A percentile compares a stretch with the other conserved stretches of the same genome.
Evolutionary conservation across 2,329 filamentous ascomycete genomes (phyloP).

Genomic region (Penicillium concentricum): DNA sequence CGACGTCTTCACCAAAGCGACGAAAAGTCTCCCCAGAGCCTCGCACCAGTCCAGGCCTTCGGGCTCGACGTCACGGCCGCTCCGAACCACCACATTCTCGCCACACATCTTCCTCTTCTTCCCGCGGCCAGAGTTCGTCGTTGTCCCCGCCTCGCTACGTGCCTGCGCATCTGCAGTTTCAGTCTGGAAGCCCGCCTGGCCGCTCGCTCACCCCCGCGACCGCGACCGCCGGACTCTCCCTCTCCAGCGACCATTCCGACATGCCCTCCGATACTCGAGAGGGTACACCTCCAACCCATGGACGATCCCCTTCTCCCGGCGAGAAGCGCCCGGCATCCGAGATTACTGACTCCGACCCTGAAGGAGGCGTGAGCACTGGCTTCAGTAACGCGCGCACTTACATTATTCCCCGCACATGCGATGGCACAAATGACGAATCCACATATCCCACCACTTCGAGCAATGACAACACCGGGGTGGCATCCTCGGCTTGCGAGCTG

Average conservation of each 20-base stretch:
- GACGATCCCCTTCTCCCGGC: conserved; percentile 34
- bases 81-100: conserved; percentile 25
- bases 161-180: conserved; percentile 57
- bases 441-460: conserved; percentile 40
- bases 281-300: conserved; percentile 24
- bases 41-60: conserved; percentile 39
- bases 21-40: conserved; percentile 47
- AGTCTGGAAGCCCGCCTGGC: conserved; percentile 38
- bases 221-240: conserved; percentile 53
- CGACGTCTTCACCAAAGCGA: conserved; percentile 52
- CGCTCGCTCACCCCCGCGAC: conserved; percentile 46
- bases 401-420: conserved; percentile 22
- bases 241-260: conserved; percentile 47
- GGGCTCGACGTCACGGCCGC: conserved; percentile 38
- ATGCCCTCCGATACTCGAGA: conserved; percentile 43
- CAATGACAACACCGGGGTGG: conserved; percentile 37
- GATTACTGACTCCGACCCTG: conserved; percentile 29
- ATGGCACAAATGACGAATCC: conserved; percentile 33
- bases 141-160: conserved; percentile 48
- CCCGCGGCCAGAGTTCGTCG: conserved; percentile 30
- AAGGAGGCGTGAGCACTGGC: conserved; percentile 22
- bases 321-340: conserved; percentile 38
- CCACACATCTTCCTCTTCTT: conserved; percentile 26
- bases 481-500: conserved; percentile 29
- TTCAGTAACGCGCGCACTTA: conserved; percentile 11